Evolutionary conservation across 345 rosid species (phyloP).

Genomic region (Capsella bursapastoris): DNA sequence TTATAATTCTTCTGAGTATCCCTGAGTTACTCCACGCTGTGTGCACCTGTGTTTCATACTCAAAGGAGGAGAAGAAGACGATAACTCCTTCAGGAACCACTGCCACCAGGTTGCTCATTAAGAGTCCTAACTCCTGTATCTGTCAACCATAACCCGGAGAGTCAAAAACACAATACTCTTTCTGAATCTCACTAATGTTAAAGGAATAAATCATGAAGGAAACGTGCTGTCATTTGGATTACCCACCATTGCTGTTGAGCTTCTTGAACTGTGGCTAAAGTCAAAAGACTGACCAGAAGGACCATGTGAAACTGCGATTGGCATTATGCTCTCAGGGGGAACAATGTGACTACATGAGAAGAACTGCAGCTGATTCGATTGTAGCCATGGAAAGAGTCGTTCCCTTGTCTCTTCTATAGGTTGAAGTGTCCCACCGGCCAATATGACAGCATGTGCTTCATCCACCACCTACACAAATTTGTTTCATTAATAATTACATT

Average conservation of each 20-base stretch:
- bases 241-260: slow-evolving; percentile 68
- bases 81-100: slow-evolving; percentile 89
- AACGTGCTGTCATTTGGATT: slow-evolving; percentile 10
- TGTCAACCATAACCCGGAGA: slow-evolving; percentile 41
- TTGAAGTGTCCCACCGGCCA: slow-evolving; percentile 97
- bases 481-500: slow-evolving; percentile 29
- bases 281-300: slow-evolving; percentile 84
- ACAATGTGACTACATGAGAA: slow-evolving; percentile 91
- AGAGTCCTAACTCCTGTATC: slow-evolving; percentile 84
- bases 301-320: slow-evolving; percentile 79
- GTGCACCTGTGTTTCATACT: slow-evolving; percentile 78
- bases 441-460: slow-evolving; percentile 80
- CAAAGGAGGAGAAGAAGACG: slow-evolving; percentile 94
- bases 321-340: slow-evolving; percentile 81
- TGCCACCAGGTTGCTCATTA: slow-evolving; percentile 80
- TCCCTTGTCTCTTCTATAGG: slow-evolving; percentile 95
- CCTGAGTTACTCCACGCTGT: slow-evolving; percentile 78
- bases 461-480: slow-evolving; percentile 64
- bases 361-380: slow-evolving; percentile 66
- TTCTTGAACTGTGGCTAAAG: slow-evolving; percentile 83
- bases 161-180: slow-evolving; percentile 21
- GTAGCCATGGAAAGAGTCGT: slow-evolving; percentile 87
- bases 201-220: background rate
- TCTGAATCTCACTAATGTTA: slow-evolving; percentile 1
- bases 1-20: slow-evolving; percentile 75